Base-by-base conservation (phyloP, 1,139 yeast genomes). In the Candida sp. region DNA sequence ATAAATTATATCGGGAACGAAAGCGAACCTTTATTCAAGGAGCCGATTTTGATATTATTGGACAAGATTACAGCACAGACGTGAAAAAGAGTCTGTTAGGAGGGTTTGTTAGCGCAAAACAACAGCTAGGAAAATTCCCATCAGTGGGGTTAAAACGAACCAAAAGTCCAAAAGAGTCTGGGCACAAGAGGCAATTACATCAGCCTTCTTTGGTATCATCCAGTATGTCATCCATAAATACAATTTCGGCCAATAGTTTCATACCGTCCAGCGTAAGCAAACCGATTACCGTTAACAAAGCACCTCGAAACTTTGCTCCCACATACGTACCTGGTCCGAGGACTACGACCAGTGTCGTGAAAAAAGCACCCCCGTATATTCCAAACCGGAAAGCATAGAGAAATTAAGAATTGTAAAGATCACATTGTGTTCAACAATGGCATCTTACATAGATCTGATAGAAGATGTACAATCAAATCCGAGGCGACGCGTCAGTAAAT, bases 241-340 rank as follows among this genome's bases (percentile, higher is more conserved):
- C 34, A 32, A 32, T n/a, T 12, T 12, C 34, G 19, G 19, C 19
- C 19, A 15, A 15, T 15, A 15, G 19, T 15, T 15, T 15, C 19
- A 15, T 15, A 15, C 19, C 19, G 19, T 15, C 19, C 19, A 15
- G 19, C 19, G 19, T 15, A 15, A 15, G 19, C 19, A 15, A 15
- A 15, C 19, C 19, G 19, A 15, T 15, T 15, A 15, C 19, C 19
- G 19, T 15, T 15, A 15, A 15, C 34, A 11, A 34, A 33, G 41
- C 29, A 25, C 29, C 11, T 11, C 7, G 11, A 32, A 32, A 32
- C 34, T n/a, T 11, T 6, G 12, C 34, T n/a, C 34, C 34, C 19
- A 32, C 56, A n/a, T 64, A 63, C 45, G 56, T 60, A 22, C 68
- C 68, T 4, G 48, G 53, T 39, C 51, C 63, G 38, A 45, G n/a